Base-by-base conservation (phyloP, 805 yeast species). In the Maudiozyma barnettii region DNA sequence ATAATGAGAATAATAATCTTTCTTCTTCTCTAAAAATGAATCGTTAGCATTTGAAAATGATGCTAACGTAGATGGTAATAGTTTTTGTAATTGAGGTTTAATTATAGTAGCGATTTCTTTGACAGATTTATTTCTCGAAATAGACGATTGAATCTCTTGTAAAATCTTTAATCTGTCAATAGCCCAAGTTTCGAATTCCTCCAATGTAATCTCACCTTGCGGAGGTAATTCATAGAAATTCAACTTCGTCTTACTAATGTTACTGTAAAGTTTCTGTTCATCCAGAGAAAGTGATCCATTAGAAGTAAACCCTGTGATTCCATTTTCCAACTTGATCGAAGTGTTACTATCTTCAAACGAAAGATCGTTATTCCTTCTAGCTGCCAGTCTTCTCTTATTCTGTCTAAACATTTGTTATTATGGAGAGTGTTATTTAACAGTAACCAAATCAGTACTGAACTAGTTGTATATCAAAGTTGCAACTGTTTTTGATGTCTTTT, bases 141-240 rank as follows among this genome's bases (percentile, higher is more conserved):
- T 58, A 52, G 84, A 78, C 1, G 87, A 76, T 58, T 91, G 97
- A 44, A 93, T 82, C 60, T 88, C 96, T 46, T 89, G 76, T 49
- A 93, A 71, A 8, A 93, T 78, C 59, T 83, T 81, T 52, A 91
- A 72, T 50, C 99, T 70, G 59, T 91, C 98, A 46, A 93, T 82
- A 4, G 98, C 98, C 96, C 97, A 93, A 4, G 75, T 73, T 67
- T 93, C 99, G 65, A 93, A 93, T 58, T 93, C 86, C 53, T 90
- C 97, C 16, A 93, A 66, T 0, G 97, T 87, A 57, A 93, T 81
- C 65, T 93, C 98, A 13, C 82, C 80, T 30, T 74, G 67, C 0
- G 98, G 98, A 10, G 95, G 93, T 5, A 69, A 53, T 22, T 71
- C 76, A 66, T 93, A 93, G 58, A 91, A 78, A 19, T 87, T 79